Evolutionary conservation across 208 protist species (phyloP), one percentile per base, ranked within the genome.

Genomic region (Trypanosoma theileri): DNA sequence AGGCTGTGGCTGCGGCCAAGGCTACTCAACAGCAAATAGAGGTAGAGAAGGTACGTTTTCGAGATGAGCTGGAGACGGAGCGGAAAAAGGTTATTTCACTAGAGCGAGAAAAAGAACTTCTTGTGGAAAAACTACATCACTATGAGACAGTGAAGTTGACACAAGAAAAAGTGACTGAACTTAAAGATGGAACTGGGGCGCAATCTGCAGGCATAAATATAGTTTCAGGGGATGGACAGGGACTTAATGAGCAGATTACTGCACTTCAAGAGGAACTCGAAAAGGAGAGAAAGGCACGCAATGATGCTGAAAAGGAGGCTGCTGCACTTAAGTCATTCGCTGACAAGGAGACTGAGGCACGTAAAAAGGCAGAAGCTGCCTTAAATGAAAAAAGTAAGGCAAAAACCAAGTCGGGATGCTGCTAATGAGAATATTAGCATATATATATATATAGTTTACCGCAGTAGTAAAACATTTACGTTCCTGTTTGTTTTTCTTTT

Each of bases 331-430:
- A 71, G 3, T 52, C 35, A 21, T 51, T 31, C 13, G 56, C 42
- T 31, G 35, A 68, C 11, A 46, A 65, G 6, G 21, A 56, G 41
- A 21, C 42, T 24, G 48, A 41, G 16, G 44, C 31, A 12, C 51
- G 24, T 42, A 40, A 21, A 13, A 31, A 14, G 21, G 35, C 17
- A 11, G 19, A 52, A n/a, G 50, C 11, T 41, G 22, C 24, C 13
- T 31, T 46, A 13, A 28, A n/a, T n/a, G 24, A 17, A 22, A 54
- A 12, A 3, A 46, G 17, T 24, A 66, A 71, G 6, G 50, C 69
- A 17, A 87, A 87, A 66, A 66, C 75, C 13, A 85, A 82, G 48
- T 17, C 19, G 16, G 65, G 72, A 21, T 85, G 81, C 65, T 86
- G 69, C 41, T 85, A 42, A 54, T 55, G 31, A 24, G 6, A 11